These are phyloP conservation scores for Blastobotrys buckinghamii DNA, from an alignment of 1,139 yeast genomes.

Conservation along the genomic window DNA sequence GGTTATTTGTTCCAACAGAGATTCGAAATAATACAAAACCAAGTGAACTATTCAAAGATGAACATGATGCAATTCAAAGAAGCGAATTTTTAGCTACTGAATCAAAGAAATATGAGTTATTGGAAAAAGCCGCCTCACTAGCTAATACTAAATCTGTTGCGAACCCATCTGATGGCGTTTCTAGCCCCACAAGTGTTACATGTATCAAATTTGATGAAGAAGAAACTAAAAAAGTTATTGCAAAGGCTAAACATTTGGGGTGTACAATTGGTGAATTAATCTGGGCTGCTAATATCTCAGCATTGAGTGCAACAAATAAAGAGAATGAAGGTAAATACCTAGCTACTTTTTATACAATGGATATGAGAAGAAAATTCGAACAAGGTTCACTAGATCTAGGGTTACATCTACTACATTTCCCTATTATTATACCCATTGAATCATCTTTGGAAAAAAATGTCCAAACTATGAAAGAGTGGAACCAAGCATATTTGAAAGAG, in stretches of 20 bases:
- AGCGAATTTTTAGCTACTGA: no score
- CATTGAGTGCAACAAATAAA: neutral
- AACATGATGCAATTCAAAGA: no score
- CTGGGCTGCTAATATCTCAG: neutral
- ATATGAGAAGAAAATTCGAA: neutral
- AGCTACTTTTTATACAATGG: neutral
- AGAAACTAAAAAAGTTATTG: neutral
- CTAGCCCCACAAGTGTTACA: neutral
- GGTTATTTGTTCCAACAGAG: neutral
- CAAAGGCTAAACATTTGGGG: neutral
- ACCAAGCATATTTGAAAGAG: no score
- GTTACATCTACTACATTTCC: neutral
- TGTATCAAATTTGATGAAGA: neutral
- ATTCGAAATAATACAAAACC: neutral
- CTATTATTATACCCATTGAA: neutral
- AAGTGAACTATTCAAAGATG: no score
- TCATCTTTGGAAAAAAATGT: neutral
- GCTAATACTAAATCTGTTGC: neutral
- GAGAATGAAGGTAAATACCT: neutral
- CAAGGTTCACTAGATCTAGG: neutral
- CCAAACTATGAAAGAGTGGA: neutral
- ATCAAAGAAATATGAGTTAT: neutral
- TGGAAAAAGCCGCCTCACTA: neutral
- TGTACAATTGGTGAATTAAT: neutral
- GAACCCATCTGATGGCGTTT: neutral